These are phyloP conservation scores for Pelargonium myrrhifolium DNA, from an alignment of 441 rosid genomes.

Conservation along the genomic window DNA sequence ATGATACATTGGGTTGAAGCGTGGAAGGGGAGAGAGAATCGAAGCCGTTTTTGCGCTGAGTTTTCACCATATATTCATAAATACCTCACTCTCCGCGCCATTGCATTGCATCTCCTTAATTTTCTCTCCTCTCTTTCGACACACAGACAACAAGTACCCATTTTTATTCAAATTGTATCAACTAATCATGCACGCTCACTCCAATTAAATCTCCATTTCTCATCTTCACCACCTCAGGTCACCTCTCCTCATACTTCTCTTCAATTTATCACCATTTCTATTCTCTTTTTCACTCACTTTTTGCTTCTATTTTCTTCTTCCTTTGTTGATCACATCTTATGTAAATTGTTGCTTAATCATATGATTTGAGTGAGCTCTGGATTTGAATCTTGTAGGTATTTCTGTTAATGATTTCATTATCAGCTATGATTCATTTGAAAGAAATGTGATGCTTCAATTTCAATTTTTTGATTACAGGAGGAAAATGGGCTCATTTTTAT, in stretches of 20 bases:
- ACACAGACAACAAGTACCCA: not conserved
- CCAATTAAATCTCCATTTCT: no score
- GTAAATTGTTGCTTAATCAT: not conserved
- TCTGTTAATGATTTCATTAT: not conserved
- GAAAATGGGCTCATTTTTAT: conserved; percentile 9
- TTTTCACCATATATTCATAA: conserved; percentile 7
- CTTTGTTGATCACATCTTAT: no score
- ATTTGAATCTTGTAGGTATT: not conserved
- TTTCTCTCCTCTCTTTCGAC: conserved; percentile 1
- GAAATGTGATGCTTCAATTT: not conserved
- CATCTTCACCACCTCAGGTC: no score
- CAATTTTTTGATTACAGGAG: not conserved
- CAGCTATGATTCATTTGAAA: conserved; percentile 3
- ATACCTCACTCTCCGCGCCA: conserved; percentile 8
- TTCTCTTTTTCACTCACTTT: no score
- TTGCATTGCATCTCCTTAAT: conserved; percentile 9
- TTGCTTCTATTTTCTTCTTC: no score
- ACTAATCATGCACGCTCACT: no score
- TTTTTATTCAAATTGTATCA: no score
- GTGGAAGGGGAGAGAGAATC: not conserved
- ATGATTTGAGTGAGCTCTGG: not conserved
- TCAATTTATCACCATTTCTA: no score
- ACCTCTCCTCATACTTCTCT: no score
- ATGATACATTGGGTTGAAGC: no score
- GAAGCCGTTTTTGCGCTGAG: not conserved